phyloP scores from a whole-genome alignment of 106 monocot species.

The Dendrobium officinale region DNA sequence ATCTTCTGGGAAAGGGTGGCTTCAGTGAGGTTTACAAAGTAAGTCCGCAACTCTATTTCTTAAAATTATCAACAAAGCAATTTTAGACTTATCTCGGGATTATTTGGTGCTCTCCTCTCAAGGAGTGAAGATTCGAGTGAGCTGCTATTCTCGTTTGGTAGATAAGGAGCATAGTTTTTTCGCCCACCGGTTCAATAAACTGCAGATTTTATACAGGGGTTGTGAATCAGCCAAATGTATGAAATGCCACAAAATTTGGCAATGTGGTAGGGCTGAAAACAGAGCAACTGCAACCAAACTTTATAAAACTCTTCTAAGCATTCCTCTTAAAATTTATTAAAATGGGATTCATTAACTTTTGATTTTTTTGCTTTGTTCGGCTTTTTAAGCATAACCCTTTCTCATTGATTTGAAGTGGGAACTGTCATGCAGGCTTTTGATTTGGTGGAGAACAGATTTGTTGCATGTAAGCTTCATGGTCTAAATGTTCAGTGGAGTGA shows the following conservation, averaged over 20 bases:
- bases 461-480: conserved; percentile 98
- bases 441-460: conserved; percentile 88
- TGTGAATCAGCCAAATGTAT: background rate
- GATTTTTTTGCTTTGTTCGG: background rate
- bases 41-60: conserved; percentile 3
- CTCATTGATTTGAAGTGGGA: conserved; percentile 45
- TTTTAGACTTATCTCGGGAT: background rate
- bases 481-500: conserved; percentile 98
- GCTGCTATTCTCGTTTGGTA: background rate
- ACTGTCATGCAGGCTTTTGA: conserved; percentile 89
- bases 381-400: conserved; percentile 19
- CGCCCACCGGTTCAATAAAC: background rate
- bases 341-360: background rate
- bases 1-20: conserved; percentile 99
- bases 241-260: background rate
- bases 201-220: background rate
- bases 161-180: background rate
- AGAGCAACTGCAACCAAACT: background rate
- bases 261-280: background rate
- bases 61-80: background rate
- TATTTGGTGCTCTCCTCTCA: background rate
- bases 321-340: too few species aligned
- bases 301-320: background rate
- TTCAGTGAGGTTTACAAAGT: conserved; percentile 99
- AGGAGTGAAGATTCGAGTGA: background rate